Evolutionary conservation across 257 asterid species (phyloP).

Genomic region (Fraxinus pennsylvanica): DNA sequence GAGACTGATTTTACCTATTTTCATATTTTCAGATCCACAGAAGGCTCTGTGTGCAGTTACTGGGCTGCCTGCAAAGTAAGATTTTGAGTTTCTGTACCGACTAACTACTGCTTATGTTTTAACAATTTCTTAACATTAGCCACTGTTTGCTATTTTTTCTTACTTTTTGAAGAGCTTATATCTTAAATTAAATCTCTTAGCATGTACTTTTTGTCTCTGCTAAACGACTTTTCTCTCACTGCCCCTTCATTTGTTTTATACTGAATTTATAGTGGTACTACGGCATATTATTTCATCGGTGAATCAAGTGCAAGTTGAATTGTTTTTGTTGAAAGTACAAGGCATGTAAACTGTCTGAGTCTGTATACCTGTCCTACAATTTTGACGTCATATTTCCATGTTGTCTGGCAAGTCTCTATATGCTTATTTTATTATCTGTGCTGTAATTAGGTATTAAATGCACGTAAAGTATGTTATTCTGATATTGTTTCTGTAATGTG

Average conservation of each 20-base stretch:
- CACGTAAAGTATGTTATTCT: not conserved
- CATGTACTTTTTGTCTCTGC: not conserved
- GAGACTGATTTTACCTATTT: conserved; percentile 25
- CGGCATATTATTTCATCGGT: too few species aligned
- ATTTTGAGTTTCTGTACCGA: conserved; percentile 11
- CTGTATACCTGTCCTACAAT: not conserved
- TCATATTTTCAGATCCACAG: conserved; percentile 66
- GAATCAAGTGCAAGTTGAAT: too few species aligned
- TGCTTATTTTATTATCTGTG: not conserved
- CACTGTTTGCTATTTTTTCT: not conserved
- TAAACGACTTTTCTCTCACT: too few species aligned
- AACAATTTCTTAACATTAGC: not conserved
- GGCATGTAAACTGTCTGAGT: not conserved
- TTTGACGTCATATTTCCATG: not conserved
- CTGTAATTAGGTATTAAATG: not conserved
- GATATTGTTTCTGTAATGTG: conserved; percentile 15
- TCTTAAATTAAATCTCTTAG: not conserved
- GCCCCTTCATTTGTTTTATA: too few species aligned
- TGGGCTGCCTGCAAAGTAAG: conserved; percentile 82
- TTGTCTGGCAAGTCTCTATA: not conserved
- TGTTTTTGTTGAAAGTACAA: not conserved
- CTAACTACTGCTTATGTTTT: not conserved
- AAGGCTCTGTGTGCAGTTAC: conserved; percentile 80
- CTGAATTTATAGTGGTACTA: too few species aligned
- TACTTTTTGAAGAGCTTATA: not conserved